Percentiles rank a stretch among this genome's conserved stretches.
Conservation (phyloP, 805 yeast species). For the Starmerella floris region DNA sequence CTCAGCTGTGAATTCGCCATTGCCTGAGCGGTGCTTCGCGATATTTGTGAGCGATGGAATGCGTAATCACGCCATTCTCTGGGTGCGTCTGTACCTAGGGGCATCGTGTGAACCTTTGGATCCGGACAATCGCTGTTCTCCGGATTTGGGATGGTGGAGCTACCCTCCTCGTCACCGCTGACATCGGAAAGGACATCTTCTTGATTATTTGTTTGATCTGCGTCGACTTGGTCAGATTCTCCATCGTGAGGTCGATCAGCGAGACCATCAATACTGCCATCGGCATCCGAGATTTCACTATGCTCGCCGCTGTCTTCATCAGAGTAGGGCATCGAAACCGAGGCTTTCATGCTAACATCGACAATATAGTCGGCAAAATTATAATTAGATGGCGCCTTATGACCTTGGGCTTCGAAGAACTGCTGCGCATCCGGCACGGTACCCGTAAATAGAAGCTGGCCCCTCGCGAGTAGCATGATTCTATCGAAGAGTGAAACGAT, state of each 20-base stretch:
- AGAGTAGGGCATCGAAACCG: background rate
- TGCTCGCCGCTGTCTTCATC: background rate
- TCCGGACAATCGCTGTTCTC: constrained; percentile 14
- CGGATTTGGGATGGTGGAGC: background rate
- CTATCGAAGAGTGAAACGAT: constrained; percentile 85
- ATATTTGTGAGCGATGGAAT: constrained; percentile 17
- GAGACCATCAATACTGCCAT: too few species aligned
- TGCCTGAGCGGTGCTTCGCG: constrained; percentile 17
- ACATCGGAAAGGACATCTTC: constrained; percentile 11
- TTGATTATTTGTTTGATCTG: background rate
- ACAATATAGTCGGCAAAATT: constrained; percentile 88
- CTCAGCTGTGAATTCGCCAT: constrained; percentile 16
- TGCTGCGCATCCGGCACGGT: constrained; percentile 60
- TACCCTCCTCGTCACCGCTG: constrained; percentile 6
- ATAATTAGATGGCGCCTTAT: constrained; percentile 73
- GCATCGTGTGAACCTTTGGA: constrained; percentile 17
- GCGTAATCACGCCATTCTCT: constrained; percentile 22
- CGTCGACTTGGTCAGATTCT: background rate
- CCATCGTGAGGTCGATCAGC: too few species aligned
- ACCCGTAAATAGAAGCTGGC: constrained; percentile 79
- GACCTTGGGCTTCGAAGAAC: constrained; percentile 64
- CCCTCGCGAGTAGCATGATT: constrained; percentile 66
- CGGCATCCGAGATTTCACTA: too few species aligned
- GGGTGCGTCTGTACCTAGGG: constrained; percentile 17
- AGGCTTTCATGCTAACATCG: constrained; percentile 66